phyloP scores from a whole-genome alignment of 768 basidiomycete genomes.

The Kwoniella newhampshirensis region DNA sequence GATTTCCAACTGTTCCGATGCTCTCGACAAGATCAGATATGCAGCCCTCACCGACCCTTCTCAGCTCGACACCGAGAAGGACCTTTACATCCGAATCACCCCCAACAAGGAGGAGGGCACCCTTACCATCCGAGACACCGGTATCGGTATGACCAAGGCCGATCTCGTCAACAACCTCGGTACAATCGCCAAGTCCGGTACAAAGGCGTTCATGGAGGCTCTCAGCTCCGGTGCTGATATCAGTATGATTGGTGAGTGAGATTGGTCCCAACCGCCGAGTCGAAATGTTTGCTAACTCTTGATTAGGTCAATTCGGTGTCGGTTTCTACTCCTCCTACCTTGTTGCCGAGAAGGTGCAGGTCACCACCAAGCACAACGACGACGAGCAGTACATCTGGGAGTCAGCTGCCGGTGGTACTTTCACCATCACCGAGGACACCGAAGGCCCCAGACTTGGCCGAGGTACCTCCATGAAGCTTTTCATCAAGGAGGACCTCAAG shows the following conservation, averaged over 20 bases:
- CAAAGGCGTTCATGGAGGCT: constrained; percentile 99
- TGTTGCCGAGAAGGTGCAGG: constrained; percentile 96
- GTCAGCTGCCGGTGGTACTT: constrained; percentile 98
- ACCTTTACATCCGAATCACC: constrained; percentile 87
- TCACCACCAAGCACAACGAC: constrained; percentile 99
- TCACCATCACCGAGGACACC: constrained; percentile 94
- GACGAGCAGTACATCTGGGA: constrained; percentile 99
- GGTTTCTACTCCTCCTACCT: constrained; percentile 99
- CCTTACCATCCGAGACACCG: constrained; percentile 87
- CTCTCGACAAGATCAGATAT: constrained; percentile 98
- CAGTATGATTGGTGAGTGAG: constrained; percentile 76
- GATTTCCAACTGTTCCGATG: constrained; percentile 93
- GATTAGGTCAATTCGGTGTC: constrained; percentile 78
- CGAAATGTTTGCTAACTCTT: neutral
- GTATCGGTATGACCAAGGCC: constrained; percentile 99
- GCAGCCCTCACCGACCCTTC: constrained; percentile 90
- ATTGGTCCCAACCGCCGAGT: neutral
- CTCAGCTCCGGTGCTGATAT: constrained; percentile 62
- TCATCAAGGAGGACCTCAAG: constrained; percentile 96
- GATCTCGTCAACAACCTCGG: constrained; percentile 97
- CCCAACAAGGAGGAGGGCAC: constrained; percentile 96
- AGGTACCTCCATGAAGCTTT: constrained; percentile 73
- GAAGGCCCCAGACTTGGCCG: constrained; percentile 87
- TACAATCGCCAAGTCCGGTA: constrained; percentile 58
- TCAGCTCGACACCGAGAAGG: constrained; percentile 84